Percentiles rank a stretch among this genome's conserved stretches.
phyloP scores from a whole-genome alignment of 2,329 filamentous ascomycete species.

The Talaromyces sp. region DNA sequence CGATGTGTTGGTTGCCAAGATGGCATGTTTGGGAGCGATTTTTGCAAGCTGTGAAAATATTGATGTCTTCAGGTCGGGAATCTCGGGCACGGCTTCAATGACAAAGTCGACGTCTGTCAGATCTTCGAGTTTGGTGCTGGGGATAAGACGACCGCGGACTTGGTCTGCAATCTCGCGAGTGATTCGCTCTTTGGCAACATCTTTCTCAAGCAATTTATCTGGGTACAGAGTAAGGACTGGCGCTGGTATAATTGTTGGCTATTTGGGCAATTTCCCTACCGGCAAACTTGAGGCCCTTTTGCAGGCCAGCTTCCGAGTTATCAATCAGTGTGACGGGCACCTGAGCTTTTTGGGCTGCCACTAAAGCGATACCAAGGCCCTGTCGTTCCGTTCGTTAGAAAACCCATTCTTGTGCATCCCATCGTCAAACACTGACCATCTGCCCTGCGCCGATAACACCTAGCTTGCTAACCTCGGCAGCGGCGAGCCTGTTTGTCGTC shows the following conservation, averaged over 20 bases:
- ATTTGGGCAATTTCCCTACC: slow-evolving; percentile 47
- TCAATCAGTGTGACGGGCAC: slow-evolving; percentile 85
- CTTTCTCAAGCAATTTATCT: slow-evolving; percentile 92
- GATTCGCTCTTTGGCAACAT: slow-evolving; percentile 81
- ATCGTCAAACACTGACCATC: slow-evolving; percentile 61
- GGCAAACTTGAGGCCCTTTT: slow-evolving; percentile 86
- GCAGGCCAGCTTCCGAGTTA: slow-evolving; percentile 72
- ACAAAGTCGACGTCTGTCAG: slow-evolving; percentile 88
- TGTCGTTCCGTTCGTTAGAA: slow-evolving; percentile 33
- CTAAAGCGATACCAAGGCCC: slow-evolving; percentile 93
- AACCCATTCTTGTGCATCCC: neutral
- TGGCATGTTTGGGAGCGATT: slow-evolving; percentile 75
- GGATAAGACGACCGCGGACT: slow-evolving; percentile 62
- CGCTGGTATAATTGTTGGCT: neutral
- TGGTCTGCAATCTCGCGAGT: slow-evolving; percentile 74
- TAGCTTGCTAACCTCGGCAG: slow-evolving; percentile 73
- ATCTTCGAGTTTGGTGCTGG: slow-evolving; percentile 69
- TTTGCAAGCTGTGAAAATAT: slow-evolving; percentile 81
- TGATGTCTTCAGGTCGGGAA: slow-evolving; percentile 75
- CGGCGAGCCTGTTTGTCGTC: slow-evolving; percentile 55
- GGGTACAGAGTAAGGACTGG: neutral
- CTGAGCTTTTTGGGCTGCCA: slow-evolving; percentile 77
- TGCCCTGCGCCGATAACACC: slow-evolving; percentile 93
- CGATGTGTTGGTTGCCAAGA: slow-evolving; percentile 97
- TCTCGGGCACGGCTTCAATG: slow-evolving; percentile 95